These are phyloP conservation scores for Candida stauntonica DNA, from an alignment of 805 yeast species.

Conservation along the genomic window DNA sequence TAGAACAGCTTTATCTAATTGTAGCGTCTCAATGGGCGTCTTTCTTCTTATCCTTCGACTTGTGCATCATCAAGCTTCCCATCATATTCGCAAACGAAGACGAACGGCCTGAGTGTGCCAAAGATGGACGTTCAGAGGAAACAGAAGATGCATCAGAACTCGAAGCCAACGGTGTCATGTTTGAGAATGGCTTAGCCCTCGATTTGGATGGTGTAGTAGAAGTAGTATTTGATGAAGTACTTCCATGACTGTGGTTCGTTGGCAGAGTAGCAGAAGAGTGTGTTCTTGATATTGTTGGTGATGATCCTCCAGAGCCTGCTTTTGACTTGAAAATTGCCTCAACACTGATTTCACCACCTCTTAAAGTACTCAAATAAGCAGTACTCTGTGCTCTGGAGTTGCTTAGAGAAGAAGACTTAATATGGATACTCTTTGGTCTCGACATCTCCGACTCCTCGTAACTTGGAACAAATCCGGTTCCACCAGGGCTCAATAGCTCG, in stretches of 20 bases:
- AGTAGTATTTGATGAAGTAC: background rate
- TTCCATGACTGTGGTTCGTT: background rate
- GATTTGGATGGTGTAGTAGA: conserved; percentile 3
- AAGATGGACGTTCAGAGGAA: conserved; percentile 2
- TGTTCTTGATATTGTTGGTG: conserved; percentile 23
- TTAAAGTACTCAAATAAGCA: conserved; percentile 18
- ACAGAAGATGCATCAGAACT: background rate
- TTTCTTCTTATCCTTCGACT: conserved; percentile 19
- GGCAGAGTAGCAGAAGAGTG: conserved; percentile 12
- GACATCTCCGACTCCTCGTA: conserved; percentile 19
- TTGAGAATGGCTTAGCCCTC: background rate
- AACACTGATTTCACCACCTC: conserved; percentile 18
- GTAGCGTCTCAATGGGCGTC: no score
- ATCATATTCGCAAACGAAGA: conserved; percentile 26
- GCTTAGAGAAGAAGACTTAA: conserved; percentile 24
- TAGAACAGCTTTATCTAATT: no score
- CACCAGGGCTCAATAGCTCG: conserved; percentile 59
- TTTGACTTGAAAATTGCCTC: conserved; percentile 7
- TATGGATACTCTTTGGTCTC: conserved; percentile 26
- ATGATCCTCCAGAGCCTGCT: conserved; percentile 13
- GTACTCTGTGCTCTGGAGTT: conserved; percentile 27
- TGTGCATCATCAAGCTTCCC: conserved; percentile 22
- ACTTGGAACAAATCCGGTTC: conserved; percentile 42
- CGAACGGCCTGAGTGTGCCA: conserved; percentile 18
- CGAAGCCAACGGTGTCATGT: background rate